Evolutionary conservation across 306 rosid species (phyloP).

Genomic region (Albizia julibrissin): DNA sequence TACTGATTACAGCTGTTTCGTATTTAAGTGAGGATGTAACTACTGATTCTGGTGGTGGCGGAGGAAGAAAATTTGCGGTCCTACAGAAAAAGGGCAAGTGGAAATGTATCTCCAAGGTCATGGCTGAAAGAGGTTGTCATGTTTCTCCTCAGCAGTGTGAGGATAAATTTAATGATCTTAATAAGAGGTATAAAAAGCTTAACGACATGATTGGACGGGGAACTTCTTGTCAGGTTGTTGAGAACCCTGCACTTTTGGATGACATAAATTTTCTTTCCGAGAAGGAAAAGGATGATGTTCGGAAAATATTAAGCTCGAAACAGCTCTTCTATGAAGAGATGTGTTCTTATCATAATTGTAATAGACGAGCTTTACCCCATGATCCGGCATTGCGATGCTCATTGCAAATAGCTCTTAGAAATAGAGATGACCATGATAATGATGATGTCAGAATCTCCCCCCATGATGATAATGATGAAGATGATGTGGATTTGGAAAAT

Average conservation of each 20-base stretch:
- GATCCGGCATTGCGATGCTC: conserved; percentile 88
- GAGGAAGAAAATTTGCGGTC: conserved; percentile 64
- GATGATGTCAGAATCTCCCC: conserved; percentile 66
- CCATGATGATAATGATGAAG: conserved; percentile 70
- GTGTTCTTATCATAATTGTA: conserved; percentile 92
- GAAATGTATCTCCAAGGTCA: conserved; percentile 87
- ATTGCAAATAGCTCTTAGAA: conserved; percentile 77
- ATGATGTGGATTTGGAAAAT: conserved; percentile 64
- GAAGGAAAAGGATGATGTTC: conserved; percentile 88
- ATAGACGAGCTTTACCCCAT: conserved; percentile 84
- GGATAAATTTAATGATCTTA: conserved; percentile 94
- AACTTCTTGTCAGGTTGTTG: conserved; percentile 91
- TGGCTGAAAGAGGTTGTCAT: conserved; percentile 89
- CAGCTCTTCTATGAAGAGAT: conserved; percentile 92
- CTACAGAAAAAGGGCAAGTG: conserved; percentile 94
- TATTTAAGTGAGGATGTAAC: conserved; percentile 72
- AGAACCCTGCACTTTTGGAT: conserved; percentile 75
- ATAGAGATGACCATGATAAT: conserved; percentile 69
- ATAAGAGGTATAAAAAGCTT: conserved; percentile 88
- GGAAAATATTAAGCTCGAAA: conserved; percentile 87
- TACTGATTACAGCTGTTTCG: conserved; percentile 88
- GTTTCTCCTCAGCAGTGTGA: conserved; percentile 99
- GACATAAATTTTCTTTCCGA: conserved; percentile 58
- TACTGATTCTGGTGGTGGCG: conserved; percentile 52
- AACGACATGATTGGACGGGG: conserved; percentile 93